Evolutionary conservation across 2,329 filamentous ascomycete species (phyloP).

Genomic region (Neofusicoccum kwambonambiense): DNA sequence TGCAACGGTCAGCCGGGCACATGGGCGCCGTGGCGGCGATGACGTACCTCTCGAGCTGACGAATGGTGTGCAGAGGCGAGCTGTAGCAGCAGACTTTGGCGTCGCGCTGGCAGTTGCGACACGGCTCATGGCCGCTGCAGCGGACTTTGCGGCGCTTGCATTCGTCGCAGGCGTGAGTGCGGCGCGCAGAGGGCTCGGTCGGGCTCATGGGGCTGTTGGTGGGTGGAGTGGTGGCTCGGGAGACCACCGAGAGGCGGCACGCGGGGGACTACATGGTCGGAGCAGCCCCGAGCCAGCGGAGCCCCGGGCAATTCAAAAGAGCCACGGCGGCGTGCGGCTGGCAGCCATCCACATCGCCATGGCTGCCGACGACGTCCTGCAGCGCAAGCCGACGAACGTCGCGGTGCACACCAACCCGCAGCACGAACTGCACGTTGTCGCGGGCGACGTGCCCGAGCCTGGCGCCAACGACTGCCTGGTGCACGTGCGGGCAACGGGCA

Average conservation of each 20-base stretch:
- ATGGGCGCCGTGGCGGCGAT: too few species aligned
- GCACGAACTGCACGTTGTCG: slow-evolving; percentile 30
- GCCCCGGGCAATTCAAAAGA: too few species aligned
- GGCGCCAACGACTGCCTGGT: slow-evolving; percentile 59
- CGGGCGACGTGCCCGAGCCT: slow-evolving; percentile 44
- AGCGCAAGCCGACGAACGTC: slow-evolving; percentile 29
- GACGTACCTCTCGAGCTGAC: neutral
- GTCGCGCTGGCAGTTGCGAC: neutral
- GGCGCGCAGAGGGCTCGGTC: neutral
- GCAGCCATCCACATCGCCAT: neutral
- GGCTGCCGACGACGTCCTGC: slow-evolving; percentile 23
- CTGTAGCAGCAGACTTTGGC: neutral
- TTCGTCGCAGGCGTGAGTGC: neutral
- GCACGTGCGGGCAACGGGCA: slow-evolving; percentile 63
- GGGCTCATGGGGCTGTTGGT: neutral
- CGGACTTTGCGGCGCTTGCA: slow-evolving; percentile 8
- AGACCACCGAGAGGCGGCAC: neutral
- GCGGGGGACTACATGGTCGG: too few species aligned
- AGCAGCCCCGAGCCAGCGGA: too few species aligned
- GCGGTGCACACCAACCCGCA: slow-evolving; percentile 32
- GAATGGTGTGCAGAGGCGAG: neutral
- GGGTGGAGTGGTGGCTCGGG: neutral
- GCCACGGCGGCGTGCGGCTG: too few species aligned
- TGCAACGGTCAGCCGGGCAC: neutral
- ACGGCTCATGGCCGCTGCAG: neutral